phyloP scores from a whole-genome alignment of 2,329 filamentous ascomycete genomes.

The Colletotrichum musicola region DNA sequence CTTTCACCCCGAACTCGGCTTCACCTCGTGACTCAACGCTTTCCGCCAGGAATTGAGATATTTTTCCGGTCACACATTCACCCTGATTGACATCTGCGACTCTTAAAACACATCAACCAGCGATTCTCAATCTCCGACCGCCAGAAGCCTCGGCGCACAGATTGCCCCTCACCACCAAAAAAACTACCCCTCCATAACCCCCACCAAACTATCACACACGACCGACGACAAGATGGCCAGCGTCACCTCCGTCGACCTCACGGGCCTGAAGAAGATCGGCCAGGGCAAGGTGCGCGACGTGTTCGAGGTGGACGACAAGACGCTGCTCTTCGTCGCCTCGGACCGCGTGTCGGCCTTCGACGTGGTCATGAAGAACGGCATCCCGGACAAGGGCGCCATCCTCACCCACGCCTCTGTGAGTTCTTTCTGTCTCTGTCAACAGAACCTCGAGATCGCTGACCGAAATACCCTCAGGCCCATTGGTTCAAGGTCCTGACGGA shows the following conservation, averaged over 20 bases:
- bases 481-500: constrained; percentile 66
- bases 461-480: constrained; percentile 49
- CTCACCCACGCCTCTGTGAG: constrained; percentile 55
- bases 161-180: constrained; percentile 9
- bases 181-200: constrained; percentile 21
- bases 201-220: constrained; percentile 21
- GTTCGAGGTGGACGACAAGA: constrained; percentile 77
- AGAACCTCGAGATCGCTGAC: constrained; percentile 8
- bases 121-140: neutral
- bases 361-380: constrained; percentile 83
- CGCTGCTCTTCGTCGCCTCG: constrained; percentile 85
- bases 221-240: constrained; percentile 24
- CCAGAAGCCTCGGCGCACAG: neutral
- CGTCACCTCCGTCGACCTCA: constrained; percentile 38
- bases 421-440: neutral
- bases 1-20: constrained; percentile 27
- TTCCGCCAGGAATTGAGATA: neutral
- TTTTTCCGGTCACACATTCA: neutral
- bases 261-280: constrained; percentile 42
- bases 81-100: too few species aligned
- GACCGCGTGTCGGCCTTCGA: constrained; percentile 97
- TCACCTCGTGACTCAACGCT: constrained; percentile 23
- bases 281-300: constrained; percentile 83
- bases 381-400: constrained; percentile 66
- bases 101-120: neutral